phyloP scores from a whole-genome alignment of 2,329 filamentous ascomycete genomes.

The Blastomyces gilchristii region DNA sequence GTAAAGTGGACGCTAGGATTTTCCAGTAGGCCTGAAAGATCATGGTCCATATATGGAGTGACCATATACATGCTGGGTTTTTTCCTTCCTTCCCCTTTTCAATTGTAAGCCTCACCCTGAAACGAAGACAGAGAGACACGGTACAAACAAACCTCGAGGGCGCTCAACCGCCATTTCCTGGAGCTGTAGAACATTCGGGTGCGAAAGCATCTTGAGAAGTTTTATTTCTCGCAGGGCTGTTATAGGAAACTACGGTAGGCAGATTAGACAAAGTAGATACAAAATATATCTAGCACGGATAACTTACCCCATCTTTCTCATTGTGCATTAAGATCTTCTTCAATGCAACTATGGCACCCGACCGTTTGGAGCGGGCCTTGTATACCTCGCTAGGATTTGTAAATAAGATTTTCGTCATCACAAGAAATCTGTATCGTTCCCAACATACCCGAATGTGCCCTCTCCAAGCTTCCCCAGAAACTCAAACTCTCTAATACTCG shows the following conservation, averaged over 20 bases:
- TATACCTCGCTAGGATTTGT: slow-evolving; percentile 63
- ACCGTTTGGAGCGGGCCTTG: slow-evolving; percentile 68
- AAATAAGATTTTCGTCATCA: neutral
- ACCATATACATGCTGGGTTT: slow-evolving; percentile 91
- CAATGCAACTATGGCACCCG: slow-evolving; percentile 67
- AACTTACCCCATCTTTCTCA: slow-evolving; percentile 81
- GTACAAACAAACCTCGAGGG: slow-evolving; percentile 41
- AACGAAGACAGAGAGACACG: neutral
- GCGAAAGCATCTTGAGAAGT: slow-evolving; percentile 86
- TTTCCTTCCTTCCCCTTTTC: slow-evolving; percentile 62
- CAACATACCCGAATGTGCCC: slow-evolving; percentile 72
- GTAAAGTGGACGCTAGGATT: slow-evolving; percentile 84
- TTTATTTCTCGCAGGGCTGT: slow-evolving; percentile 96
- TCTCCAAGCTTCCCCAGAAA: slow-evolving; percentile 60
- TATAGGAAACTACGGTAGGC: slow-evolving; percentile 65
- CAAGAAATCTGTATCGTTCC: neutral
- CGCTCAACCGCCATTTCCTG: slow-evolving; percentile 95
- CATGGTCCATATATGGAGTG: slow-evolving; percentile 97
- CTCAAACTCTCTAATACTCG: slow-evolving; percentile 39
- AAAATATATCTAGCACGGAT: neutral
- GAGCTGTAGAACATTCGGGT: slow-evolving; percentile 74
- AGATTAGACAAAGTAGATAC: slow-evolving; percentile 5
- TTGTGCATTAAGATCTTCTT: slow-evolving; percentile 99
- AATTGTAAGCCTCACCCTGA: slow-evolving; percentile 8
- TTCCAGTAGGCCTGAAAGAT: slow-evolving; percentile 91